Base-by-base conservation (phyloP, 2,329 filamentous ascomycete genomes). In the Microascus cirrosus region DNA sequence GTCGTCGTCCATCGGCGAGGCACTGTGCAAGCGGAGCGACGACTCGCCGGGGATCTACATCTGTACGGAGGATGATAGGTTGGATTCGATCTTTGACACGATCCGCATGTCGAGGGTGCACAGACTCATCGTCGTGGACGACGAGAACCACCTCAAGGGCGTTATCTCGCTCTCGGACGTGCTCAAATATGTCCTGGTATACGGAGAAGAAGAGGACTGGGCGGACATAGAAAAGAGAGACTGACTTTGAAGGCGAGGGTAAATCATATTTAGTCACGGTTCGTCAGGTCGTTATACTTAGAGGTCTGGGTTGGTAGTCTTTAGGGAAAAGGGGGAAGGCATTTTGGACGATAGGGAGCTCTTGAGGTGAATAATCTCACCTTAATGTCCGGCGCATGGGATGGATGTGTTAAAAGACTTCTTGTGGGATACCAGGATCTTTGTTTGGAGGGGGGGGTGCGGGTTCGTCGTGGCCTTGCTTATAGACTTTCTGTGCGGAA, bases 31-130 rank as follows among this genome's bases (percentile, higher is more conserved):
- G 70, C 83, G 93, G 61, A 84, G 90, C 13, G 89, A 95, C 56
- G 93, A 96, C 65, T 96, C 96, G 67, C 87, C 91, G 0, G 94
- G 95, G 51, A 97, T 99, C 62, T 97, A 96, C 73, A 97, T 93
- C 0, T 99, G 94, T 75, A 90, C 86, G 53, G 81, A 94, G 62
- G 87, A 95, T 61, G 94, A 99, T 71, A 86, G 92, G 58, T 81
- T 99, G 55, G 93, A 95, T 69, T 93, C 92, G 12, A 94, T 99
- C 64, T 97, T 97, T 70, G 92, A 96, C 70, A 97, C 94, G 1
- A 89, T 99, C 64, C 89, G 93, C 63, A 95, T 93, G 74, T 96
- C 92, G 53, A 83, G 95, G 61, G 93, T 99, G 32, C 94, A 99
- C 73, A 83, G 94, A 62, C 78, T 99, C 62, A 86, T 97, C 59